Percentiles rank a stretch among this genome's conserved stretches.
Conservation (phyloP, 495 filamentous ascomycete genomes). For the Evernia prunastri region DNA sequence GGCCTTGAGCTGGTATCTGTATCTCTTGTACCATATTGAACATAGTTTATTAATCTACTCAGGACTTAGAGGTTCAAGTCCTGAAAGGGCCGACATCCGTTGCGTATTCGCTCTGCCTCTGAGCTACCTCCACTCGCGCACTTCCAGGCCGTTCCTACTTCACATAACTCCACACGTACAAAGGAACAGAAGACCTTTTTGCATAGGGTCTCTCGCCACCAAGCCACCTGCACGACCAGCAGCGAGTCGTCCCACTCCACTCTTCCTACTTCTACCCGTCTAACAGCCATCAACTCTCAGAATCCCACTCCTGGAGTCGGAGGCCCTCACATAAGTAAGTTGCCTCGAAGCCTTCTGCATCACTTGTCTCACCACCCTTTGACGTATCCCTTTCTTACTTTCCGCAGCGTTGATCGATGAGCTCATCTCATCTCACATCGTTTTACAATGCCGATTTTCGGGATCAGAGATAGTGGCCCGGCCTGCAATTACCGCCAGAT, state of each 20-base stretch:
- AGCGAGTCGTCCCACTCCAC: neutral
- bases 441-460: neutral
- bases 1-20: slow-evolving; percentile 1
- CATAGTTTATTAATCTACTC: neutral
- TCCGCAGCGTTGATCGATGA: neutral
- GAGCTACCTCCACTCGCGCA: neutral
- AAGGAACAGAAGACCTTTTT: neutral
- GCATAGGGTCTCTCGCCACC: neutral
- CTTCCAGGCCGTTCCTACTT: neutral
- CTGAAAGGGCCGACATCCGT: neutral
- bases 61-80: neutral
- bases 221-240: neutral
- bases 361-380: neutral
- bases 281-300: neutral
- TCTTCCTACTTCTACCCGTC: neutral
- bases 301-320: too few species aligned
- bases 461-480: neutral
- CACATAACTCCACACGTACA: neutral
- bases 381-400: too few species aligned
- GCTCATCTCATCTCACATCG: neutral
- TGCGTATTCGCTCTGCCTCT: neutral
- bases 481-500: neutral
- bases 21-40: slow-evolving; percentile 6
- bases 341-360: neutral
- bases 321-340: neutral